Base-by-base conservation (phyloP, 2,329 filamentous ascomycete genomes). In the Fusarium dimerum region DNA sequence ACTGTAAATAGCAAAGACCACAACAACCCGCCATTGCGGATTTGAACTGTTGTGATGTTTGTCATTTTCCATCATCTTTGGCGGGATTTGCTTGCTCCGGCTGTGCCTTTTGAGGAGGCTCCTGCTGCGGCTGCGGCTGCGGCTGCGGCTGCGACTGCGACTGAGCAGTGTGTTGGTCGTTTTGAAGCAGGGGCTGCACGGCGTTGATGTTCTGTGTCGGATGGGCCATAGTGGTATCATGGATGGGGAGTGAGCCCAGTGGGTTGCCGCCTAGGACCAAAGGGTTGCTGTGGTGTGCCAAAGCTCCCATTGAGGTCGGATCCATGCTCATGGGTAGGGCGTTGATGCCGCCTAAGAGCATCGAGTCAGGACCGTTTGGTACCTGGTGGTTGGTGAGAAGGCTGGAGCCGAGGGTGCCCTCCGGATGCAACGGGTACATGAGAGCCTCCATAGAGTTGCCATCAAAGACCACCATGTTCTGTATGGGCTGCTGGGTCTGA, bases 401-500 rank as follows among this genome's bases (percentile, higher is more conserved):
- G 17, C 69, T 72, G 20, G 73, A 70, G 40, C 83, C 84, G 12
- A 86, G 74, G 18, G 67, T 68, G 26, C 80, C 82, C 49, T 85
- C 80, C 0, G 91, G 90, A 67, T 95, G 90, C 40, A 97, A 77
- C 2, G 91, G 82, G 68, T 94, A 96, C 60, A 94, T 86, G 2
- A 85, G 85, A 0, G 88, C 90, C 59, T 89, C 83, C 72, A 90
- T 89, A 43, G 80, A 82, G 62, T 90, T 89, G 13, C 92, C 92
- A 69, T 97, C 92, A 65, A 97, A 96, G 17, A 97, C 78, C 45
- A 96, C 82, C 69, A 96, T 85, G 71, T 99, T 99, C 75, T 99
- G 94, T 40, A 99, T 88, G 1, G 94, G 94, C 71, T 97, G 94
- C 74, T 97, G 92, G 40, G 89, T 86, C 68, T 89, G 86, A 45